Base-by-base conservation (phyloP, 495 filamentous ascomycete genomes). In the Podospora sp. region DNA sequence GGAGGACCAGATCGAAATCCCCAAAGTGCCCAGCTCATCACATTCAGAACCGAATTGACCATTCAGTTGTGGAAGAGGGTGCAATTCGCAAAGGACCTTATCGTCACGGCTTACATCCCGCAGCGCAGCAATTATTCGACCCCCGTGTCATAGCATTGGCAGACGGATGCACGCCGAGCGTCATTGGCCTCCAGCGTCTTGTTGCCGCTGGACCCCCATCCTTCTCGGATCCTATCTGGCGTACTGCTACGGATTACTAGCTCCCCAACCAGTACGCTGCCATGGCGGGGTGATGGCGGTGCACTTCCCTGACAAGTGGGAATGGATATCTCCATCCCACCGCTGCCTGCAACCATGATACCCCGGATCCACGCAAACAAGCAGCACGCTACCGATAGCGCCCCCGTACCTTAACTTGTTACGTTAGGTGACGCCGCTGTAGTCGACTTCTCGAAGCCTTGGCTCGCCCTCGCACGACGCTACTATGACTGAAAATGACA, bases 401-500 rank as follows among this genome's bases (percentile, higher is more conserved):
- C 25, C 12, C 16, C 18, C 40, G 26, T 7, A 20, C 22, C 27
- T 63, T 35, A 27, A 52, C 61, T 63, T 22, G 16, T 53, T 63
- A 36, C 24, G 61, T 63, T 27, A 63, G 61, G 61, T 63, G 46
- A 40, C 22, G 24, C 36, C 14, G n/a, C 29, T 40, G 20, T 35
- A 49, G 29, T 22, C 21, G 1, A 40, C 61, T 27, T 35, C 49
- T 16, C 7, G 49, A 21, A 35, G 7, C 8, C 61, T 35, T 63
- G 61, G 61, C 61, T 40, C 49, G n/a, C 26, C 14, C 56, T 22
- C 27, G 12, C 46, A 24, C 40, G 40, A 62, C 21, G 50, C 52
- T 60, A 25, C 61, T 60, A 65, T 27, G 24, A 18, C 66, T 59
- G 26, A 52, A 63, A 58, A 59, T 29, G 60, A 64, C 66, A 63